Evolutionary conservation across 2,329 filamentous ascomycete genomes (phyloP).

Genomic region (Neonectria faginata): DNA sequence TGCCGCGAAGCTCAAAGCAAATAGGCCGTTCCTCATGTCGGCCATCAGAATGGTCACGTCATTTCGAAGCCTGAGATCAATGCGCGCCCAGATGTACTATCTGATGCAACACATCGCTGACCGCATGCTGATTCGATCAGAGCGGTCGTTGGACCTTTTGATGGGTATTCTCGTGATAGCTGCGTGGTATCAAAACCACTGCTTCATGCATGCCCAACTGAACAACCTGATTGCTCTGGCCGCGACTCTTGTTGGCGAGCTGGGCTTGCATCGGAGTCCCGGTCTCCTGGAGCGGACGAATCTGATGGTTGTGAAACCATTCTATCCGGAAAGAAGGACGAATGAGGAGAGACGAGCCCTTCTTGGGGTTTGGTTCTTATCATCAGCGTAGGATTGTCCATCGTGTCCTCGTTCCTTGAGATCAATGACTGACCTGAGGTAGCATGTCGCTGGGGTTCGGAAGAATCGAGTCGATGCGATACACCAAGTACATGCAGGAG

Average conservation of each 20-base stretch:
- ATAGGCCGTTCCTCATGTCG: slow-evolving; percentile 61
- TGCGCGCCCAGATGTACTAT: slow-evolving; percentile 62
- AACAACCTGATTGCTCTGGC: slow-evolving; percentile 63
- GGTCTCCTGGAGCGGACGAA: slow-evolving; percentile 56
- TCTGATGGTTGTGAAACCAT: slow-evolving; percentile 56
- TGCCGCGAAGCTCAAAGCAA: slow-evolving; percentile 52
- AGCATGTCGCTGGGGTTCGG: slow-evolving; percentile 58
- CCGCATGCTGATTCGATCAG: slow-evolving; percentile 61
- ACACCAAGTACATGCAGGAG: slow-evolving; percentile 63
- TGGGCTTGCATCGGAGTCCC: slow-evolving; percentile 59
- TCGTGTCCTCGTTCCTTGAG: background rate
- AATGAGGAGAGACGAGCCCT: slow-evolving; percentile 65
- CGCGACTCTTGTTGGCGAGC: slow-evolving; percentile 59
- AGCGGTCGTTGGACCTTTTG: slow-evolving; percentile 63
- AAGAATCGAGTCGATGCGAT: slow-evolving; percentile 62
- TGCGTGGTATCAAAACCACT: slow-evolving; percentile 67
- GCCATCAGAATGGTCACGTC: slow-evolving; percentile 64
- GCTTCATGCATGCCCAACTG: slow-evolving; percentile 64
- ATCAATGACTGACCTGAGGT: slow-evolving; percentile 17
- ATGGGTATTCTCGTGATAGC: slow-evolving; percentile 62
- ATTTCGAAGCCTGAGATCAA: slow-evolving; percentile 58
- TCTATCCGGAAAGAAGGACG: slow-evolving; percentile 54
- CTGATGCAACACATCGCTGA: slow-evolving; percentile 61
- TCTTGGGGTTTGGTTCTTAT: slow-evolving; percentile 66
- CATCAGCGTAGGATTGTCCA: slow-evolving; percentile 58